phyloP scores from a whole-genome alignment of 1,284 basidiomycete genomes.

The Amylostereum chailletii region DNA sequence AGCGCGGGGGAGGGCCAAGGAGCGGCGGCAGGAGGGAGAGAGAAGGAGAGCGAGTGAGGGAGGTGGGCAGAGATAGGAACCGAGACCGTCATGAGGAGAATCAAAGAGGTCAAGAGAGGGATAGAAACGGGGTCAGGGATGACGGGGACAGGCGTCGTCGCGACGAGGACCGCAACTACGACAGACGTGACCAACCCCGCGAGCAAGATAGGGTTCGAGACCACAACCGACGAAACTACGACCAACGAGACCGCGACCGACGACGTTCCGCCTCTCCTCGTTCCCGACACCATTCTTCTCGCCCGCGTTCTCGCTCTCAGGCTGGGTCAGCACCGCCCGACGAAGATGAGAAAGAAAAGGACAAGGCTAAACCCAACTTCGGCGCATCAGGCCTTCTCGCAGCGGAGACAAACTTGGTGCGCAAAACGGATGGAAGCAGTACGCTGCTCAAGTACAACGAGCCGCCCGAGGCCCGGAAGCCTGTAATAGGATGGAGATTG shows the following conservation, averaged over 20 bases:
- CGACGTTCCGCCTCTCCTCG: constrained; percentile 51
- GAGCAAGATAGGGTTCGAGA: neutral
- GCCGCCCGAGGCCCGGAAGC: constrained; percentile 95
- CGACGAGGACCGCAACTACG: constrained; percentile 8
- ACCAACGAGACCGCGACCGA: neutral
- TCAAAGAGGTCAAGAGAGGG: constrained; percentile 3
- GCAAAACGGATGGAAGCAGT: constrained; percentile 64
- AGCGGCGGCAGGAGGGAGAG: neutral
- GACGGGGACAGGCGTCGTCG: constrained; percentile 3
- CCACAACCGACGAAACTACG: neutral
- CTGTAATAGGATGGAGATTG: constrained; percentile 81
- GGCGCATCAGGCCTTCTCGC: constrained; percentile 84
- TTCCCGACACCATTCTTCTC: constrained; percentile 24
- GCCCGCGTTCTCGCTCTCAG: constrained; percentile 29
- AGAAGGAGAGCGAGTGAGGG: constrained; percentile 7
- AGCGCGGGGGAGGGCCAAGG: too few species aligned
- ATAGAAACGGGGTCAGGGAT: constrained; percentile 4
- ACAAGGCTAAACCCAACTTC: constrained; percentile 84
- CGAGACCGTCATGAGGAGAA: constrained; percentile 1
- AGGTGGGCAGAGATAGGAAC: constrained; percentile 9
- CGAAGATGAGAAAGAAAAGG: constrained; percentile 8
- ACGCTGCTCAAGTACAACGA: constrained; percentile 98
- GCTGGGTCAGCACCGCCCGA: constrained; percentile 17
- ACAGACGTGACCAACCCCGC: constrained; percentile 3
- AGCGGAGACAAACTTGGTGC: constrained; percentile 87